Evolutionary conservation across 352 stramenopile genomes (phyloP).

Genomic region (Peronospora destructor): DNA sequence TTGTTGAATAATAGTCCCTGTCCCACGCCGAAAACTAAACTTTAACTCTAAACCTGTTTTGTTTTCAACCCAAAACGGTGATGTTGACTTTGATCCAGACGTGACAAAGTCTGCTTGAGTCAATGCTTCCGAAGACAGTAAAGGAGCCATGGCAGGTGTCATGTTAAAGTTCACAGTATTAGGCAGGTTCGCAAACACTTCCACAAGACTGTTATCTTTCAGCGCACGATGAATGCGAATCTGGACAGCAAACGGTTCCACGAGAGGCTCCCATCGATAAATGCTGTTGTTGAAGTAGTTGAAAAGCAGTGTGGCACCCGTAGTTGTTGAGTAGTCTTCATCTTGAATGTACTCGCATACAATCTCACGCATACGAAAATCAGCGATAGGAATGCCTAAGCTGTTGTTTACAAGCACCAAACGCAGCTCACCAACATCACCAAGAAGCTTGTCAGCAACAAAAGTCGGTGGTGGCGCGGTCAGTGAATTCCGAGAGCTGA

Average conservation of each 20-base stretch:
- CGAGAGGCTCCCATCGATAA: constrained; percentile 82
- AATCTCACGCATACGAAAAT: constrained; percentile 84
- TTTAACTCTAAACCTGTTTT: constrained; percentile 76
- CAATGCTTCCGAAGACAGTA: constrained; percentile 73
- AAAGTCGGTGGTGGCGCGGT: constrained; percentile 20
- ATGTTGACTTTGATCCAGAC: constrained; percentile 76
- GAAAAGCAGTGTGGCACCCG: constrained; percentile 71
- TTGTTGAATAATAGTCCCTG: constrained; percentile 75
- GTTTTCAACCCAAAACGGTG: constrained; percentile 88
- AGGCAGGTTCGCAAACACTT: constrained; percentile 76
- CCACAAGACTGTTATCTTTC: constrained; percentile 62
- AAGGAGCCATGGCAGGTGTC: constrained; percentile 78
- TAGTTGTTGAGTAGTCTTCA: constrained; percentile 72
- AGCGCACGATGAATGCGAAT: constrained; percentile 63
- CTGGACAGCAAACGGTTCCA: constrained; percentile 79
- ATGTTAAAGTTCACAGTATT: constrained; percentile 86
- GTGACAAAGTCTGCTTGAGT: constrained; percentile 84
- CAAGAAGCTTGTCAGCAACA: constrained; percentile 71
- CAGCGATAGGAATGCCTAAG: constrained; percentile 77
- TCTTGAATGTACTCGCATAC: constrained; percentile 85
- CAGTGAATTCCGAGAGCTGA: constrained; percentile 3
- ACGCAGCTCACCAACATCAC: constrained; percentile 76
- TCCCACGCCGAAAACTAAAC: constrained; percentile 81
- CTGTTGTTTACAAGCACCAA: constrained; percentile 87
- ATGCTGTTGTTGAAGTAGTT: constrained; percentile 91